Conservation (phyloP, 371 early-diverging fungal genomes). For the Rhizopus microsporus region DNA sequence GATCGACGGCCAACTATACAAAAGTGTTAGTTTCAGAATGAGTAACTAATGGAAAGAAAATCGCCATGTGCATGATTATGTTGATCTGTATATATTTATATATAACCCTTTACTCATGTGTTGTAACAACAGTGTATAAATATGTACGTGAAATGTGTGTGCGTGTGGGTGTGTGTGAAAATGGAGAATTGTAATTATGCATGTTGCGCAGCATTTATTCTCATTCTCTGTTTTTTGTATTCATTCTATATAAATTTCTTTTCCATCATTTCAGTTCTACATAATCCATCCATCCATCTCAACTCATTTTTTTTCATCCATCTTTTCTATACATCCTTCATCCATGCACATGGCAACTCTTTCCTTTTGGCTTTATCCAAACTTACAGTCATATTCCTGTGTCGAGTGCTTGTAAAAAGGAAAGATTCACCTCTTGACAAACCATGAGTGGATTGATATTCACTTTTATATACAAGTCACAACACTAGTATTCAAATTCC, state of each 20-base stretch:
- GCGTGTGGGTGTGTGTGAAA: too few relatives aligned
- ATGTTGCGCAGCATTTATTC: background rate
- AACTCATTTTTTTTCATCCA: background rate
- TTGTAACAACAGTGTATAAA: too few relatives aligned
- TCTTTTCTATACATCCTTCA: background rate
- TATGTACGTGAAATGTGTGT: too few relatives aligned
- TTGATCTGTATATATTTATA: slow-evolving; percentile 4
- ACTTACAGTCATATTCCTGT: slow-evolving; percentile 6
- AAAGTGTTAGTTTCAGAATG: background rate
- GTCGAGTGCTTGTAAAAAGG: background rate
- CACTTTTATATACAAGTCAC: background rate
- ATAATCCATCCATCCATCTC: slow-evolving; percentile 2
- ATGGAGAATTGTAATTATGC: too few relatives aligned
- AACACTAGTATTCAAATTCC: background rate
- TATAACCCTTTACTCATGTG: background rate
- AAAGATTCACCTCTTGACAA: background rate
- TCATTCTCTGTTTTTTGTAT: slow-evolving; percentile 1
- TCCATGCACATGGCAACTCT: background rate
- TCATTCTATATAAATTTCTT: slow-evolving; percentile 2
- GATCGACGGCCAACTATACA: slow-evolving; percentile 95
- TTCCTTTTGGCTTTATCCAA: background rate
- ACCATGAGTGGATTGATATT: background rate
- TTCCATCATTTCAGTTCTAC: slow-evolving; percentile 3
- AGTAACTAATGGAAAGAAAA: too few relatives aligned
- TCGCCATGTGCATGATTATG: background rate